Evolutionary conservation across 768 basidiomycete species (phyloP).

Genomic region (Tylopilus plumbeoviolaceoides): DNA sequence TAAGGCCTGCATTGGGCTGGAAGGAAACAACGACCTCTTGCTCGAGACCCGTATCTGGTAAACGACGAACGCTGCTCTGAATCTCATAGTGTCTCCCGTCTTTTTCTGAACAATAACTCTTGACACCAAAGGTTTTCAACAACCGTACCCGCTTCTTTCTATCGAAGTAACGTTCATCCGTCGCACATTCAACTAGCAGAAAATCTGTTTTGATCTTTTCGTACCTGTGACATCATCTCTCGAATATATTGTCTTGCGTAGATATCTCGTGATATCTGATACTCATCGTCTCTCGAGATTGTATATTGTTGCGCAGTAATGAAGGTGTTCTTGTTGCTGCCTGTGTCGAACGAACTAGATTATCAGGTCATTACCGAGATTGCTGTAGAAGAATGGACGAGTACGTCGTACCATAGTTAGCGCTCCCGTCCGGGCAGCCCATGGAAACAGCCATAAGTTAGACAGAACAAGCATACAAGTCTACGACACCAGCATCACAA

Average conservation of each 20-base stretch:
- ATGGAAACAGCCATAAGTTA: no score
- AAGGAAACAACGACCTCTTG: slow-evolving; percentile 78
- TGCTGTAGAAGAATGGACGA: no score
- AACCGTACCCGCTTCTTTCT: slow-evolving; percentile 1
- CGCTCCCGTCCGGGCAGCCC: no score
- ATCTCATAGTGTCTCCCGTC: background rate
- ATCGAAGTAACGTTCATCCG: background rate
- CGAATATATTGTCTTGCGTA: background rate
- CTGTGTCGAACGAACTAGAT: no score
- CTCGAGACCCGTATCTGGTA: slow-evolving; percentile 89
- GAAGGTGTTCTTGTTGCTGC: no score
- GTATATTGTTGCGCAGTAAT: no score
- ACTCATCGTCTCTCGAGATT: no score
- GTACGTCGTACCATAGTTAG: no score
- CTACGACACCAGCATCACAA: no score
- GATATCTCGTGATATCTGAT: no score
- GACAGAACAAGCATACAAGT: no score
- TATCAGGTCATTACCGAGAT: no score
- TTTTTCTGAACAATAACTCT: background rate
- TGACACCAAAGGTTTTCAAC: slow-evolving; percentile 20
- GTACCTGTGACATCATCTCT: background rate
- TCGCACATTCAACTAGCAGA: slow-evolving; percentile 15
- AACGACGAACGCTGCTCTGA: slow-evolving; percentile 17
- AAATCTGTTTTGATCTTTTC: background rate
- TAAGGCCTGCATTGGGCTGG: slow-evolving; percentile 90